Evolutionary conservation across 2,329 filamentous ascomycete species (phyloP).

Genomic region (Triangularia setosa): DNA sequence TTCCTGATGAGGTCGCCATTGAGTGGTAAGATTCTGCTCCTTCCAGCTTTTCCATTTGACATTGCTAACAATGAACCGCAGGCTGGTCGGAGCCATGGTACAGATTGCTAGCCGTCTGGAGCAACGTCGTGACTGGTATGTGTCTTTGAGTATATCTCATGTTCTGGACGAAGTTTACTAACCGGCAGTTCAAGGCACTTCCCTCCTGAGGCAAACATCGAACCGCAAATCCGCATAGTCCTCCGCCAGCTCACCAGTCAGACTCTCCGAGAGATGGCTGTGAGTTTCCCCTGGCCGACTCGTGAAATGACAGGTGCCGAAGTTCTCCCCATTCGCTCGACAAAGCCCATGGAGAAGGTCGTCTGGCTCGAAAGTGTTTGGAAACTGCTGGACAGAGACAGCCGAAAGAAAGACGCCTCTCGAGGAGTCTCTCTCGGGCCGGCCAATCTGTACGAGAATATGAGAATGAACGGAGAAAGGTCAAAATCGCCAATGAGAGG

Average conservation of each 20-base stretch:
- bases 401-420: conserved; percentile 17
- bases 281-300: conserved; percentile 36
- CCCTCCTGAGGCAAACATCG: conserved; percentile 29
- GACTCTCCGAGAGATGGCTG: conserved; percentile 35
- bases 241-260: conserved; percentile 30
- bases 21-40: conserved; percentile 27
- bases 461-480: not conserved
- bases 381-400: conserved; percentile 26
- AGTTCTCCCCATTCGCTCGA: conserved; percentile 34
- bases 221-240: conserved; percentile 32
- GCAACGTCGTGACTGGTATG: conserved; percentile 28
- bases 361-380: conserved; percentile 31
- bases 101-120: conserved; percentile 34
- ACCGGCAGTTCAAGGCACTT: conserved; percentile 20
- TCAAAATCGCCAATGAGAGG: conserved; percentile 2
- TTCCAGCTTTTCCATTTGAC: not conserved
- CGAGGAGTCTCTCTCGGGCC: conserved; percentile 7
- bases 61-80: not conserved
- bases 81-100: conserved; percentile 32
- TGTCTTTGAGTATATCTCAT: not conserved
- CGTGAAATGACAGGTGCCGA: conserved; percentile 35
- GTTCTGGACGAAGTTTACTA: not conserved
- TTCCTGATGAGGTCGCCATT: conserved; percentile 33
- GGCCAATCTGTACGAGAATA: not conserved
- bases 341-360: conserved; percentile 32